Evolutionary conservation across 139 green algal genomes (phyloP).

Genomic region (Pleodorina starrii): DNA sequence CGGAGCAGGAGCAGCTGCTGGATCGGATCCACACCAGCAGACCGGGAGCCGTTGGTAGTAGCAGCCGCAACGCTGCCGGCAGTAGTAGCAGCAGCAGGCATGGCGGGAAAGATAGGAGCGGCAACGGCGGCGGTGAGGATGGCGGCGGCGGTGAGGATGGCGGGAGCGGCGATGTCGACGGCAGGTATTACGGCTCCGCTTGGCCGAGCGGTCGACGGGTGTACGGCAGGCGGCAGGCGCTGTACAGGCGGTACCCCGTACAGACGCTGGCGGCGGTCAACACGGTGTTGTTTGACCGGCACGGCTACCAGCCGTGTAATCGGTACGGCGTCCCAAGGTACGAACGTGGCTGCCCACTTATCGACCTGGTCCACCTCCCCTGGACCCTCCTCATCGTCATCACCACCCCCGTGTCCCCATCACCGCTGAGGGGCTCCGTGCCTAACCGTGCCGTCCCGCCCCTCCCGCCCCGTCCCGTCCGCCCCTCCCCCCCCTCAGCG

Average conservation of each 20-base stretch:
- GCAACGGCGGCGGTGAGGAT: not conserved
- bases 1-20: slow-evolving; percentile 44
- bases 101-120: not conserved
- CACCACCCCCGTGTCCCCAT: no score
- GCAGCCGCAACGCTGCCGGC: not conserved
- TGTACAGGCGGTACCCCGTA: slow-evolving; percentile 49
- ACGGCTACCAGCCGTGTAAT: slow-evolving; percentile 74
- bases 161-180: not conserved
- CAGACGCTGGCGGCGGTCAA: slow-evolving; percentile 70
- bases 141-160: not conserved
- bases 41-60: slow-evolving; percentile 16
- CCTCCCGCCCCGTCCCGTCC: not conserved
- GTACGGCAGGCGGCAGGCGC: slow-evolving; percentile 13
- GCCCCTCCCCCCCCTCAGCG: slow-evolving; percentile 36
- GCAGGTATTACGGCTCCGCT: slow-evolving; percentile 30
- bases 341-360: no score
- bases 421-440: no score
- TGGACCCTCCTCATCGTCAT: no score
- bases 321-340: slow-evolving; percentile 67
- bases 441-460: no score
- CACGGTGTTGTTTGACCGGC: slow-evolving; percentile 71
- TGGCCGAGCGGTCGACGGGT: slow-evolving; percentile 1
- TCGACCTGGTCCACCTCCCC: no score
- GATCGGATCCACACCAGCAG: slow-evolving; percentile 12
- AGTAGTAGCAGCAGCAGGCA: not conserved